Conservation (phyloP, 306 rosid genomes). For the Betula pendula region DNA sequence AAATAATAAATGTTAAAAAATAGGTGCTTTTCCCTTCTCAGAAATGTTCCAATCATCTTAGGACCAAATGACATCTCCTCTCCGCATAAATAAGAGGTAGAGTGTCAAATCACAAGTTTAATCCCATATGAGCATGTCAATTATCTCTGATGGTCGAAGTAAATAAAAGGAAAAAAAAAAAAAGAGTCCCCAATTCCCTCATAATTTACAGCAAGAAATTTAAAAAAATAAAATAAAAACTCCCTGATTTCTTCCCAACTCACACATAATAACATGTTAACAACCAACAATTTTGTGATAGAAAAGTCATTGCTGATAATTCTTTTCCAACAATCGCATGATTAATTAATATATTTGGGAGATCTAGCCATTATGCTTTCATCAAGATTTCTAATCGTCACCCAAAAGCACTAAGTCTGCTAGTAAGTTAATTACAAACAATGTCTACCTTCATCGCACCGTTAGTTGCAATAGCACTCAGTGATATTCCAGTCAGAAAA, state of each 20-base stretch:
- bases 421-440: neutral
- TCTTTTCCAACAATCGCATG: neutral
- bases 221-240: neutral
- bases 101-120: neutral
- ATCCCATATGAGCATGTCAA: neutral
- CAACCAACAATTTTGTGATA: neutral
- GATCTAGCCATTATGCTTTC: neutral
- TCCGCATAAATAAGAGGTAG: neutral
- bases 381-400: neutral
- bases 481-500: slow-evolving; percentile 86
- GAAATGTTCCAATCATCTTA: neutral
- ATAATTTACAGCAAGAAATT: neutral
- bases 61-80: neutral
- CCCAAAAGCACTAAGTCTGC: neutral
- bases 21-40: neutral
- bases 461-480: slow-evolving; percentile 98
- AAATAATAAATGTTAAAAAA: neutral
- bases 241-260: neutral
- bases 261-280: neutral
- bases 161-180: neutral
- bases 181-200: neutral
- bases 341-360: neutral
- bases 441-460: slow-evolving; percentile 97
- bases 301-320: neutral
- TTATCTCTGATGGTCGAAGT: neutral